Evolutionary conservation across 1,284 basidiomycete species (phyloP).

Genomic region (Sphagnurus paluster): DNA sequence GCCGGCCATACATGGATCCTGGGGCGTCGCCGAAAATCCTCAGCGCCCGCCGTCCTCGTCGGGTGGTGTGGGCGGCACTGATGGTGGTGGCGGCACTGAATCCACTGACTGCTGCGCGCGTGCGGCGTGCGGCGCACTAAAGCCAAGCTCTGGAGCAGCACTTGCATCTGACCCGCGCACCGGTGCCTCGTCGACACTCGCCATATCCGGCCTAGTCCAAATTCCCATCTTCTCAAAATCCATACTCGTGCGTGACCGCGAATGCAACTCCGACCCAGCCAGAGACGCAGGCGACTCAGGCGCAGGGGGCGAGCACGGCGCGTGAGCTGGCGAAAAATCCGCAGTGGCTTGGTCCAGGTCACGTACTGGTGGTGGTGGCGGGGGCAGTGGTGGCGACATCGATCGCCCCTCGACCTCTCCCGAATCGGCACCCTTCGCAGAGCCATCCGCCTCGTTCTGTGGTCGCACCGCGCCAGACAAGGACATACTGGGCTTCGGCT

Average conservation of each 20-base stretch:
- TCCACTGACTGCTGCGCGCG: constrained; percentile 6
- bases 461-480: background rate
- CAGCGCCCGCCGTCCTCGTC: constrained; percentile 2
- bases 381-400: constrained; percentile 8
- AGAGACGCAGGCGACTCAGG: constrained; percentile 1
- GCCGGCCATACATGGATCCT: too few relatives aligned
- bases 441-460: constrained; percentile 3
- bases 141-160: background rate
- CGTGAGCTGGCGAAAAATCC: background rate
- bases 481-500: background rate
- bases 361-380: constrained; percentile 9
- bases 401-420: constrained; percentile 2
- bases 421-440: constrained; percentile 3
- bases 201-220: background rate
- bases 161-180: constrained; percentile 2
- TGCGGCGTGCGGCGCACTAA: constrained; percentile 1
- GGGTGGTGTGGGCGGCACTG: background rate
- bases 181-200: constrained; percentile 1
- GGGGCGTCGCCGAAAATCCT: too few relatives aligned
- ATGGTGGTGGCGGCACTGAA: background rate
- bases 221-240: background rate
- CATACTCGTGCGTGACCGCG: too few relatives aligned
- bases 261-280: background rate
- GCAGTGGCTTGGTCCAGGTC: too few relatives aligned
- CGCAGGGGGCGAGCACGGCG: constrained; percentile 2